phyloP scores from a whole-genome alignment of 2,329 filamentous ascomycete species.

The Fusarium xylarioides region DNA sequence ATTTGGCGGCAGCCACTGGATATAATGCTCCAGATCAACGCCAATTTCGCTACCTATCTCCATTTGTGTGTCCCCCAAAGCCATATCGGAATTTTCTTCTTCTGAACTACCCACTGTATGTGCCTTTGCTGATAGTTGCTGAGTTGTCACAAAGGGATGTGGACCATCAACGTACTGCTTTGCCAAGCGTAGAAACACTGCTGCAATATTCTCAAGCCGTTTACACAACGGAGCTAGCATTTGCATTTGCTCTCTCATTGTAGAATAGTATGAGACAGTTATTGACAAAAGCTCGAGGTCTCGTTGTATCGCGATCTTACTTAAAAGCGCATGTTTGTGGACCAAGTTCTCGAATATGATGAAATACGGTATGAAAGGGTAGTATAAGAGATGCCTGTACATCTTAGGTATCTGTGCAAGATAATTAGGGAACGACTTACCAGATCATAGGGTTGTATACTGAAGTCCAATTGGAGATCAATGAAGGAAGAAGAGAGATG shows the following conservation, averaged over 20 bases:
- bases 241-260: not conserved
- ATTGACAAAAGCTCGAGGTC: not conserved
- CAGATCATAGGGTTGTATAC: slow-evolving; percentile 14
- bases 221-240: not conserved
- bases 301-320: not conserved
- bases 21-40: not conserved
- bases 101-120: no score
- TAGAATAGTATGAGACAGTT: not conserved
- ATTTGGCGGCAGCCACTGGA: not conserved
- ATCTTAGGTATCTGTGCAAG: not conserved
- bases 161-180: not conserved
- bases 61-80: not conserved
- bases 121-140: not conserved
- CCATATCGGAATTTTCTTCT: no score
- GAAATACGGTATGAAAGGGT: slow-evolving; percentile 17
- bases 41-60: not conserved
- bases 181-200: not conserved
- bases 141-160: fast-evolving
- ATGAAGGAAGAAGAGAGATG: not conserved
- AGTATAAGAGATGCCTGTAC: slow-evolving; percentile 5
- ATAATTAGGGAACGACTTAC: not conserved
- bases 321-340: not conserved
- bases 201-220: not conserved
- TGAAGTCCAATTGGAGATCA: slow-evolving; percentile 6
- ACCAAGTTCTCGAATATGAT: slow-evolving; percentile 1